Conservation (phyloP, 2,329 filamentous ascomycete genomes). For the Didymella sp. region DNA sequence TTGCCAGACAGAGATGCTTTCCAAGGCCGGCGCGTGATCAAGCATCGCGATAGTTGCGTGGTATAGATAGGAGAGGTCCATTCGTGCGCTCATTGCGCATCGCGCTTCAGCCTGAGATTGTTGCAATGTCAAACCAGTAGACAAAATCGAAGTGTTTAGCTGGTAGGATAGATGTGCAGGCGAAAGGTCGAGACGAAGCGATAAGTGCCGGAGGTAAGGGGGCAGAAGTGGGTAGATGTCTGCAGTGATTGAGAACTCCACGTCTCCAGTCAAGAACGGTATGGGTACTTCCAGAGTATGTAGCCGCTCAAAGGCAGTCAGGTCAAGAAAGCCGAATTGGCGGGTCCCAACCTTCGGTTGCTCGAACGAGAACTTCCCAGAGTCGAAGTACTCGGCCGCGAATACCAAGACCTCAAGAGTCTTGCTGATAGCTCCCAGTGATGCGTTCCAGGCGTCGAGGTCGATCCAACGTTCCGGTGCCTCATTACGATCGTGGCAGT, state of each 20-base stretch:
- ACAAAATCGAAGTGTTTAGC: conserved; percentile 29
- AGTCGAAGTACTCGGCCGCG: conserved; percentile 33
- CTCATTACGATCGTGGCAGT: conserved; percentile 14
- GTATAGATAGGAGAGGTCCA: conserved; percentile 38
- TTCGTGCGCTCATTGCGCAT: conserved; percentile 27
- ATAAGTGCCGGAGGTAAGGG: conserved; percentile 33
- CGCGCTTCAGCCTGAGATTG: conserved; percentile 27
- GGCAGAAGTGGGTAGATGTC: conserved; percentile 33
- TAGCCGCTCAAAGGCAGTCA: conserved; percentile 29
- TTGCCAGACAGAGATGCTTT: conserved; percentile 37
- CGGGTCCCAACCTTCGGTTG: conserved; percentile 29
- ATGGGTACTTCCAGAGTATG: conserved; percentile 36
- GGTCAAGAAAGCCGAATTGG: conserved; percentile 32
- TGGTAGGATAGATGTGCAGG: conserved; percentile 32
- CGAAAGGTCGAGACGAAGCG: conserved; percentile 36
- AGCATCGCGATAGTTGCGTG: conserved; percentile 30
- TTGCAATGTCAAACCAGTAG: conserved; percentile 22
- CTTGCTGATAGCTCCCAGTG: conserved; percentile 15
- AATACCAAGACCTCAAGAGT: conserved; percentile 32
- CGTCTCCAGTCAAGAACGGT: conserved; percentile 37
- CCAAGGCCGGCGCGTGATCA: conserved; percentile 25
- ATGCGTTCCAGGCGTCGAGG: conserved; percentile 27
- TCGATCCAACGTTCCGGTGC: conserved; percentile 21
- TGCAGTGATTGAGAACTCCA: conserved; percentile 29
- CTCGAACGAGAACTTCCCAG: conserved; percentile 23